These are phyloP conservation scores for Fusarium virguliforme DNA, from an alignment of 2,329 filamentous ascomycete genomes.

Conservation along the genomic window DNA sequence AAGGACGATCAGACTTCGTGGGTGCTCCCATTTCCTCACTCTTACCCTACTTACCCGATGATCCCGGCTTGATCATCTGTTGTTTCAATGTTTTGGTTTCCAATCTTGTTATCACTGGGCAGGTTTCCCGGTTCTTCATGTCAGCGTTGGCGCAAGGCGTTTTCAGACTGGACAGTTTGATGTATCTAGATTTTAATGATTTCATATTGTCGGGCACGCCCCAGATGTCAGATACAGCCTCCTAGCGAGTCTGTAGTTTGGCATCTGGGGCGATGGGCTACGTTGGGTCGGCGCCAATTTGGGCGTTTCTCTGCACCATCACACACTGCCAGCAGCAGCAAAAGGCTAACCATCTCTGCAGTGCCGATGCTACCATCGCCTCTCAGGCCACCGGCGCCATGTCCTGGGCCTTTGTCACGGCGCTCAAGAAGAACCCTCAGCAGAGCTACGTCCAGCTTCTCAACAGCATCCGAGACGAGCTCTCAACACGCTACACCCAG, in stretches of 20 bases:
- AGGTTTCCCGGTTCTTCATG: slow-evolving; percentile 20
- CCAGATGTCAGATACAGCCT: slow-evolving; percentile 60
- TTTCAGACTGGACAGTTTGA: slow-evolving; percentile 21
- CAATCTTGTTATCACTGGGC: slow-evolving; percentile 25
- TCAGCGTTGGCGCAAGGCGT: slow-evolving; percentile 44
- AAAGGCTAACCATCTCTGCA: slow-evolving; percentile 57
- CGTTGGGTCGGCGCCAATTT: slow-evolving; percentile 56
- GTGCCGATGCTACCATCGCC: slow-evolving; percentile 91
- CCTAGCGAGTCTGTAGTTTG: slow-evolving; percentile 55
- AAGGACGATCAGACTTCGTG: slow-evolving; percentile 97
- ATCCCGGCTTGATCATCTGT: slow-evolving; percentile 33
- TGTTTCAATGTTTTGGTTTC: slow-evolving; percentile 18
- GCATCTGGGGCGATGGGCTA: slow-evolving; percentile 64
- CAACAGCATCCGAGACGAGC: slow-evolving; percentile 95
- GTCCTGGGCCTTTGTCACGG: slow-evolving; percentile 96
- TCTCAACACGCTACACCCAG: slow-evolving; percentile 89
- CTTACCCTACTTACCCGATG: slow-evolving; percentile 34
- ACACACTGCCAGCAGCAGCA: neutral
- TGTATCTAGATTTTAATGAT: slow-evolving; percentile 45
- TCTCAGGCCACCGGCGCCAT: slow-evolving; percentile 96
- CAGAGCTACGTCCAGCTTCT: slow-evolving; percentile 98
- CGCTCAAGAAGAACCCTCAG: slow-evolving; percentile 95
- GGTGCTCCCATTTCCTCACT: slow-evolving; percentile 61
- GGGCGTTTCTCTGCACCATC: neutral
- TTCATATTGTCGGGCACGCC: slow-evolving; percentile 54